Evolutionary conservation across 345 rosid species (phyloP), one percentile per base, ranked within the genome.

Genomic region (Xanthoceras sorbifolium): DNA sequence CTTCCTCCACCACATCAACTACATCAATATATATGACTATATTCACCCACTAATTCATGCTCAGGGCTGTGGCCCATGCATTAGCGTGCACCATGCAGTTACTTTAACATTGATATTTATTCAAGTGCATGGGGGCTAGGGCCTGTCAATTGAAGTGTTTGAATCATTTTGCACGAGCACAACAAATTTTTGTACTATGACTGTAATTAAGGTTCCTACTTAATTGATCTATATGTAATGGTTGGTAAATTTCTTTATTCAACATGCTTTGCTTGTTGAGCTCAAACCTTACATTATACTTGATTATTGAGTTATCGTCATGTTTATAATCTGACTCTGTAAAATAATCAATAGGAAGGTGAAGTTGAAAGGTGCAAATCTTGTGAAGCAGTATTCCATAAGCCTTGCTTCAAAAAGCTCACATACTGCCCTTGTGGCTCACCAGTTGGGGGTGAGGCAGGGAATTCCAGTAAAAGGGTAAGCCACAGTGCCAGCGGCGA

Each of bases 381-480:
- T 17, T 96, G 99, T 71, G 83, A 83, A 62, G 83, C 82, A 12
- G 91, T 83, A 42, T 92, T 88, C 84, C 98, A 96, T 76, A 89
- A 86, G 84, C 77, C 81, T 63, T 96, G 99, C 88, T 92, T 93
- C 72, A 82, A 76, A 75, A 89, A 79, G 85, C 84, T 96, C 44
- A 79, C 84, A 64, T 76, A 67, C 67, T 96, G 99, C 79, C 83
- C 88, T n/a, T 96, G 97, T 68, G 97, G 91, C 63, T 77, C 82
- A 52, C 81, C 75, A 80, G 79, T 87, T 6, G 81, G 82, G 57
- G 69, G 76, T 5, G 83, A 77, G 3, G 75, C 69, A 57, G 73
- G 15, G 18, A 83, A 67, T 59, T 52, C 77, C 59, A 54, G 64
- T 5, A 71, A 71, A 50, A 83, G 48, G 23, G 78, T 50, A 70